Base-by-base conservation (phyloP, 441 rosid genomes). In the Brassica balearica region DNA sequence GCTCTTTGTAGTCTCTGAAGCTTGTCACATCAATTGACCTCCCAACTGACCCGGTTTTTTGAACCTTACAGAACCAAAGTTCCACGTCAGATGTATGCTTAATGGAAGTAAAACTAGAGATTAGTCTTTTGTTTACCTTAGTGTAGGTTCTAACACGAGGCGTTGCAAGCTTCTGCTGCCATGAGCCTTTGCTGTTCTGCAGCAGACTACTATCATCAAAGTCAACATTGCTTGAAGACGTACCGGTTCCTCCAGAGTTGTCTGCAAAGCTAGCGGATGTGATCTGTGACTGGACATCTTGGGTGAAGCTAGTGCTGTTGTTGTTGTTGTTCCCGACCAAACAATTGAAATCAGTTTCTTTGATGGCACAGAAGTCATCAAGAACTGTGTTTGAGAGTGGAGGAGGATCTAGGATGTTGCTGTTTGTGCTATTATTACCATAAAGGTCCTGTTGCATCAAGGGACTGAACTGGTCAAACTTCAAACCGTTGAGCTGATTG, bases 261-360 rank as follows among this genome's bases (percentile, higher is more conserved):
- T 94, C 97, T 55, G 97, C 92, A 71, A 94, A 87, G 83, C 98
- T 94, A 53, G 88, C 89, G 17, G 94, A 94, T 55, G 98, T 92
- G 69, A 96, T 94, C 86, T 96, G 98, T 43, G 98, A 94, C 84
- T 92, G 98, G 68, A 94, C 90, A 86, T 96, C 99, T 84, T 89
- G 98, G 58, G 74, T 53, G 3, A 68, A 76, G 77, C 92, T 92
- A 36, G 86, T 12, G 14, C 11, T 43, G 46, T 89, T 86, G 77
- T 85, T 8, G n/a, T 41, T 41, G 55, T 90, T 86, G 77, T 85
- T 96, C 20, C 89, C 91, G 2, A 92, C 76, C 72, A 96, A 75
- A 78, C 92, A 87, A 71, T 85, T 89, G 78, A 94, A 89, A 73
- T 86, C 89, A 3, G 86, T 82, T 68, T 88, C 97, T 87, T 91